A percentile compares a stretch with the other conserved stretches of the same genome.
Conservation (phyloP, 805 yeast genomes). For the Teunomyces tritomae region DNA sequence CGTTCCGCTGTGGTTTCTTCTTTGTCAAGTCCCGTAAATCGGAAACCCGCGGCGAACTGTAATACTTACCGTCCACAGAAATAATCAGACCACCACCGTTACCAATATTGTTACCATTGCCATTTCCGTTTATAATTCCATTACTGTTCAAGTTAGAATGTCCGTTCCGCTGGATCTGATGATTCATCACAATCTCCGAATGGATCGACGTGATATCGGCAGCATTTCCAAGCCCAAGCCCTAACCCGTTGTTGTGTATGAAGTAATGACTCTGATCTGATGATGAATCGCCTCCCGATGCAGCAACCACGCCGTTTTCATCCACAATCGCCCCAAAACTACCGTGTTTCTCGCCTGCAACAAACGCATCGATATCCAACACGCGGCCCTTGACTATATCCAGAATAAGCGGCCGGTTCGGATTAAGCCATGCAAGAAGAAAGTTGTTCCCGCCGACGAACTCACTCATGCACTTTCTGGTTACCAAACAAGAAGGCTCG, state of each 20-base stretch:
- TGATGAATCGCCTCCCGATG: neutral
- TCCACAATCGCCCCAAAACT: neutral
- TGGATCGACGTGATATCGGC: constrained; percentile 42
- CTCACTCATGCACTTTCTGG: constrained; percentile 20
- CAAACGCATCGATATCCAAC: neutral
- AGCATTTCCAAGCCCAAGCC: constrained; percentile 38
- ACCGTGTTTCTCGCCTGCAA: neutral
- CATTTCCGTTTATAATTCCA: neutral
- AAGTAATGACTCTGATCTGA: constrained; percentile 4
- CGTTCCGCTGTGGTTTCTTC: constrained; percentile 1
- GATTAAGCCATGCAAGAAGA: constrained; percentile 30
- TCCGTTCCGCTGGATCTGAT: constrained; percentile 10
- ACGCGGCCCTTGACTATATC: constrained; percentile 3
- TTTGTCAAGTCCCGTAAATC: constrained; percentile 29
- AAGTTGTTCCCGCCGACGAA: constrained; percentile 27
- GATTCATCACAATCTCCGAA: constrained; percentile 26
- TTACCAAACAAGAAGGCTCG: no score
- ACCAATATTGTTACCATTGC: neutral
- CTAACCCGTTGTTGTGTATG: constrained; percentile 9
- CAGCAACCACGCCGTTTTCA: neutral
- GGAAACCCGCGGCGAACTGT: constrained; percentile 30
- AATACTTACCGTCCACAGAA: constrained; percentile 10
- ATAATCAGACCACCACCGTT: constrained; percentile 16
- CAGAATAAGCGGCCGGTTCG: constrained; percentile 22
- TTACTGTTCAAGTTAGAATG: constrained; percentile 2